phyloP scores from a whole-genome alignment of 352 stramenopile species.

The Aphanomyces invadans region DNA sequence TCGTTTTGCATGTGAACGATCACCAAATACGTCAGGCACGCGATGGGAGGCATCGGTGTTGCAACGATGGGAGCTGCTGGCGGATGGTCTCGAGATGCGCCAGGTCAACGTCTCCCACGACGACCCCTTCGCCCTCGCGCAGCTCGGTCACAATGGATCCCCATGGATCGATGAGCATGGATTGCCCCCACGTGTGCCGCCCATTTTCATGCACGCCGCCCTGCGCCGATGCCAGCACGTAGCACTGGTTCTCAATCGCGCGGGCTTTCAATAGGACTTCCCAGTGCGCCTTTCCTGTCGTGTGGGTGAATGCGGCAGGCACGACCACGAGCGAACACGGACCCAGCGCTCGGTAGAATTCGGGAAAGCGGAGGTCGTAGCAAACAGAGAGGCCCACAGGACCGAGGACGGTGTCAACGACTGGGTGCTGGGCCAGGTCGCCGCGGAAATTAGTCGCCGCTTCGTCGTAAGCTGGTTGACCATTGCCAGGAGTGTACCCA shows the following conservation, averaged over 20 bases:
- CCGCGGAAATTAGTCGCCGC: neutral
- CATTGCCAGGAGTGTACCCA: conserved; percentile 12
- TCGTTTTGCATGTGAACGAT: no score
- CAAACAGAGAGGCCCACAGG: conserved; percentile 70
- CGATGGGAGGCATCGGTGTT: conserved; percentile 33
- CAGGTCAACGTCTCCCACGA: conserved; percentile 51
- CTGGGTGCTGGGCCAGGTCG: conserved; percentile 1
- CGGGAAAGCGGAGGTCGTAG: conserved; percentile 85
- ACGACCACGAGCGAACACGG: conserved; percentile 60
- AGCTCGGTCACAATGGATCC: conserved; percentile 34
- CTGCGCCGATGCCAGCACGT: conserved; percentile 76
- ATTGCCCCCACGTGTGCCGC: conserved; percentile 29
- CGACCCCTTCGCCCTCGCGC: conserved; percentile 31
- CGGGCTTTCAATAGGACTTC: conserved; percentile 66
- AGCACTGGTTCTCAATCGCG: conserved; percentile 84
- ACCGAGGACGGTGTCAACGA: conserved; percentile 61
- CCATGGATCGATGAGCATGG: conserved; percentile 62
- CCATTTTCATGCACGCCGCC: conserved; percentile 55
- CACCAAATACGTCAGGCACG: no score
- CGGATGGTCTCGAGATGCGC: conserved; percentile 36
- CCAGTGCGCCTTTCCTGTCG: conserved; percentile 82
- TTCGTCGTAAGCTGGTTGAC: conserved; percentile 6
- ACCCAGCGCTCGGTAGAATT: conserved; percentile 48
- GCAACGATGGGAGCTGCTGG: conserved; percentile 50
- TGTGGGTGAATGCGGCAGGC: conserved; percentile 77